Base-by-base conservation (phyloP, 1,284 basidiomycete genomes). In the Pyrrhoderma noxium region DNA sequence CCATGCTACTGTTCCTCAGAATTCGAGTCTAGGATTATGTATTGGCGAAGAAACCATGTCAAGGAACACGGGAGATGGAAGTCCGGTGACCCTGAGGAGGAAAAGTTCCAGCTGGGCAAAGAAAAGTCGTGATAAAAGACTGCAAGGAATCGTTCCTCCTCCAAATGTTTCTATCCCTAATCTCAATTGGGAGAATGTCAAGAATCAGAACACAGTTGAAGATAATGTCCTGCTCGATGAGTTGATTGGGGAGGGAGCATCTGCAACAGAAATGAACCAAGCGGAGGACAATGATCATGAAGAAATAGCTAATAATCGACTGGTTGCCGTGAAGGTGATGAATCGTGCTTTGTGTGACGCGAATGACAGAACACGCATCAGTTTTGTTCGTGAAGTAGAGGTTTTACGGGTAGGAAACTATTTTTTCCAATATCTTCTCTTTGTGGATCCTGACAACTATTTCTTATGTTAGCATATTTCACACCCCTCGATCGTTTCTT, bases 291-390 rank as follows among this genome's bases (percentile, higher is more conserved):
- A 16, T 45, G 43, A 40, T 7, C 54, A 52, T 21, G 27, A 22
- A 34, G 47, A 57, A 34, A 46, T 49, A 50, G 37, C 54, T 50
- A 52, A 60, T 52, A 64, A 11, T 11, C 27, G 73, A 43, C 62
- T 88, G 1, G 89, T 92, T 5, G 91, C 92, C 5, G 80, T 94
- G 61, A 94, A 94, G 73, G 78, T 93, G 73, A 86, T 92, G 21
- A 77, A 83, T 47, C 71, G 82, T 34, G 69, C 73, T 37, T 59
- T 72, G 21, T 80, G 75, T 58, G 70, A 73, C 38, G 66, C 67
- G 47, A 78, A 82, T 60, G 75, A 90, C 56, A 71, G 89, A 46
- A 89, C 89, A 55, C 69, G 85, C 27, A 89, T 93, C 51, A 85
- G 84, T 56, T 93, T 93, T 64, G 77, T 92, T 39, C 74, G 91